Base-by-base conservation (phyloP, 768 basidiomycete genomes). In the Lactarius sanguifluus region DNA sequence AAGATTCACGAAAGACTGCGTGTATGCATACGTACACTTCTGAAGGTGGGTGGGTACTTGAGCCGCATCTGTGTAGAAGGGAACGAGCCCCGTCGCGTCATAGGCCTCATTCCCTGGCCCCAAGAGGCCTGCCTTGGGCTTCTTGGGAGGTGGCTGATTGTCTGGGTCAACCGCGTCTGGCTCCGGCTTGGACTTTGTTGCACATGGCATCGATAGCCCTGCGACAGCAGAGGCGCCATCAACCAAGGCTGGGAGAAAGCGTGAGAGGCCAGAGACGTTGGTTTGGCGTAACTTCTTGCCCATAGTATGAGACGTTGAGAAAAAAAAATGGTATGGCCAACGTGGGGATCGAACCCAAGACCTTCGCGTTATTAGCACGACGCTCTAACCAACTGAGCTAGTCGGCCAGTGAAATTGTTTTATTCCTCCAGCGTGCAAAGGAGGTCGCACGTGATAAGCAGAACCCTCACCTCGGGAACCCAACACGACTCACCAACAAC, bases 381-480 rank as follows among this genome's bases (percentile, higher is more conserved):
- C 88, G 89, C 89, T 90, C 90, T 90, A 90, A 91, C 89, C 90
- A 90, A 80, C 90, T 91, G 89, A 91, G 90, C 89, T 61, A 61
- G 45, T 54, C 50, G 50, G 50, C 50, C 50, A 25, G 25, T 16
- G 25, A 25, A 25, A 13, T 6, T 1, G 2, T 5, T 13, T 12
- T 15, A 23, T 50, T 50, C 47, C 12, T 50, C 15, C 15, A 25
- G 25, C 25, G 16, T 3, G 0, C 25, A 52, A 25, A 41, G 16
- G 16, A 41, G 16, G 16, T 41, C 3, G 15, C 41, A 41, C 41
- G 16, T 41, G 41, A 41, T 15, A 18, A 41, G 15, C 38, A 38
- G 32, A n/a, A n/a, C n/a, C n/a, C 38, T 10, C 38, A 40, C 38
- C 3, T 40, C 45, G 45, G n/a, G 10, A 47, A n/a, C 4, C 20